phyloP scores from a whole-genome alignment of 257 asterid genomes.

The Verbena officinalis region DNA sequence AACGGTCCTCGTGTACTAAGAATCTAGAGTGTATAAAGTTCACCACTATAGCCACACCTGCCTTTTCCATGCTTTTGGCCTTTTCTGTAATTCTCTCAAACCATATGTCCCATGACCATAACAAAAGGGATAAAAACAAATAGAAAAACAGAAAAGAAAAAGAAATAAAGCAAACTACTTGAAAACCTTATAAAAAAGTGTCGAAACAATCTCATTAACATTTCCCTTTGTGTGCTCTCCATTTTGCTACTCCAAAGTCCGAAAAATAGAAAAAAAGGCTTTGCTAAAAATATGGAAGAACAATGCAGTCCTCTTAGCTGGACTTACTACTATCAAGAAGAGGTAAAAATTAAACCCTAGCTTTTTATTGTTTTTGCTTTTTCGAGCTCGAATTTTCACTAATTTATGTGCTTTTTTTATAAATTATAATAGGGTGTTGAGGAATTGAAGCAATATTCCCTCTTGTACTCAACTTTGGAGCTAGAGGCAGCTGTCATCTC shows the following conservation, averaged over 20 bases:
- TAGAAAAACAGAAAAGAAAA: conserved; percentile 20
- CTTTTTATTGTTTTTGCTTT: background rate
- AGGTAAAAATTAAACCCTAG: conserved; percentile 42
- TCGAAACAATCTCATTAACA: conserved; percentile 49
- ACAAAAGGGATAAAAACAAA: conserved; percentile 28
- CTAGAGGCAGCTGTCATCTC: conserved; percentile 70
- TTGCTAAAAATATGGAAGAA: conserved; percentile 64
- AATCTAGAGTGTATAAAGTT: conserved; percentile 54
- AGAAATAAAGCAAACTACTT: conserved; percentile 36
- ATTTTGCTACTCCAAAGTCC: conserved; percentile 36
- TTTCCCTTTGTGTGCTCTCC: conserved; percentile 48
- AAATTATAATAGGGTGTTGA: conserved; percentile 85
- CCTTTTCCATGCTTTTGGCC: conserved; percentile 74
- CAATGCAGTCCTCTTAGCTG: conserved; percentile 80
- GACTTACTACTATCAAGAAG: conserved; percentile 75
- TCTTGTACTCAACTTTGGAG: conserved; percentile 77
- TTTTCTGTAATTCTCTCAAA: conserved; percentile 64
- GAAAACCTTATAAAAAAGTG: conserved; percentile 47
- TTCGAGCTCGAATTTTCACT: background rate
- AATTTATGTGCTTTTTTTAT: conserved; percentile 18
- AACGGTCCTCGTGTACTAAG: conserved; percentile 54
- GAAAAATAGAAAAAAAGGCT: background rate
- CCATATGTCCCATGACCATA: conserved; percentile 57
- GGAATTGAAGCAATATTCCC: conserved; percentile 75
- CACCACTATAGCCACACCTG: conserved; percentile 49